Base-by-base conservation (phyloP, 75 land plant genomes). In the Picea sitchensis region DNA sequence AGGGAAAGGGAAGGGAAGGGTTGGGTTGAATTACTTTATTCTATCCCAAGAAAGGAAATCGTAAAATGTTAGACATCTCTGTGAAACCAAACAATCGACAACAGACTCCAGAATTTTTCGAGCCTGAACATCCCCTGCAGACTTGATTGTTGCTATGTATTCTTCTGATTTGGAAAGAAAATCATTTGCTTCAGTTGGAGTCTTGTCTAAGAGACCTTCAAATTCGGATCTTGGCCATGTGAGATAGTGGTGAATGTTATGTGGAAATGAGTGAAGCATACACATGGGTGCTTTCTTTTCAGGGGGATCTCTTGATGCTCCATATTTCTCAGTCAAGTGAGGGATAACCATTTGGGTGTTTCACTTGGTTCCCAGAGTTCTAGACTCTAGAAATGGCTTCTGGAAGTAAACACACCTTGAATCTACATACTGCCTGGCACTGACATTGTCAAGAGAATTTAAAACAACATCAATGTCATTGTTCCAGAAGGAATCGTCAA, bases 261-360 rank as follows among this genome's bases (percentile, higher is more conserved):
- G 96, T 23, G 98, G 98, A 75, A 95, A 95, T 3, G 92, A 91
- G 68, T 93, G 98, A 59, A 95, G 86, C 32, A 96, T 95, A 78
- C 98, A 95, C 96, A 95, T 95, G 14, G 98, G 98, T 20, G 94
- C 92, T 76, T 95, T 96, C 87, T 90, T 95, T 86, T 93, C 98
- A 17, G 92, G 94, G 13, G 98, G 96, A 80, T 95, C 98, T 67
- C 96, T 85, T n/a, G 96, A 93, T 15, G 98, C 96, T 54, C 98
- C 98, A 86, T 95, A 95, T 65, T 93, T 95, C 77, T 95, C 96
- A 15, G 96, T 93, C 26, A 90, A 56, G 73, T 95, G 93, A 56
- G 98, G 96, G 78, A 95, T 91, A 14, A 95, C 94, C 94, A 95
- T 89, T 75, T 95, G 98, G 26, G 98, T 95, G 86, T 95, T 92